Evolutionary conservation across 2,329 filamentous ascomycete species (phyloP).

Genomic region (Xylaria sp.): DNA sequence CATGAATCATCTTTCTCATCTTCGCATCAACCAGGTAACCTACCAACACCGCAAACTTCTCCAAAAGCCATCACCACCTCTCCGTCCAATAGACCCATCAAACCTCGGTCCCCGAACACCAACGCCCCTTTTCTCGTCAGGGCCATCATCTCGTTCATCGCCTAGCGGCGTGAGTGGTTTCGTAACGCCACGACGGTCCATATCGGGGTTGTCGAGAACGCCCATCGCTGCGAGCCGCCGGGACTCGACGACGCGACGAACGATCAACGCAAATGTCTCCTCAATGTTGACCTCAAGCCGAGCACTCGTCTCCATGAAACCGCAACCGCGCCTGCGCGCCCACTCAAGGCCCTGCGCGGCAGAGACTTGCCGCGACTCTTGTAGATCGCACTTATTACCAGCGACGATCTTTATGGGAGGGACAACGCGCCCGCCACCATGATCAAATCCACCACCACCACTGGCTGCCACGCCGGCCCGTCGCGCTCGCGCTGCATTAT

Average conservation of each 20-base stretch:
- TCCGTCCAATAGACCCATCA: constrained; percentile 54
- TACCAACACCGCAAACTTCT: constrained; percentile 67
- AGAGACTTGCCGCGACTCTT: constrained; percentile 74
- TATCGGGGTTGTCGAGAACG: constrained; percentile 54
- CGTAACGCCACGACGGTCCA: constrained; percentile 65
- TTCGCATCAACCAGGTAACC: neutral
- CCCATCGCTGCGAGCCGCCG: constrained; percentile 62
- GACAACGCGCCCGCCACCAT: constrained; percentile 61
- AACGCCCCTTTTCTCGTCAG: constrained; percentile 54
- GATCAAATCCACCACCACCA: constrained; percentile 41
- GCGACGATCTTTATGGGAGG: constrained; percentile 84
- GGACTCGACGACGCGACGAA: constrained; percentile 70
- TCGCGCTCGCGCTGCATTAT: constrained; percentile 67
- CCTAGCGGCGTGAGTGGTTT: constrained; percentile 67
- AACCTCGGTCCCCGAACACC: constrained; percentile 54
- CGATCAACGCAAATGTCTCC: constrained; percentile 82
- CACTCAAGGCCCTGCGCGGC: constrained; percentile 79
- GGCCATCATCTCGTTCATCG: constrained; percentile 43
- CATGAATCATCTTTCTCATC: too few species aligned
- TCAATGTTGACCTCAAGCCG: constrained; percentile 88
- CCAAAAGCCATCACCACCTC: constrained; percentile 62
- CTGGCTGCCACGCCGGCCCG: constrained; percentile 54
- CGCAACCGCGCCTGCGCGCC: constrained; percentile 76
- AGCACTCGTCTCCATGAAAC: constrained; percentile 91
- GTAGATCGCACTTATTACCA: constrained; percentile 87